Conservation (phyloP, 176 grass and related monocot genomes). For the Lolium multiflorum region DNA sequence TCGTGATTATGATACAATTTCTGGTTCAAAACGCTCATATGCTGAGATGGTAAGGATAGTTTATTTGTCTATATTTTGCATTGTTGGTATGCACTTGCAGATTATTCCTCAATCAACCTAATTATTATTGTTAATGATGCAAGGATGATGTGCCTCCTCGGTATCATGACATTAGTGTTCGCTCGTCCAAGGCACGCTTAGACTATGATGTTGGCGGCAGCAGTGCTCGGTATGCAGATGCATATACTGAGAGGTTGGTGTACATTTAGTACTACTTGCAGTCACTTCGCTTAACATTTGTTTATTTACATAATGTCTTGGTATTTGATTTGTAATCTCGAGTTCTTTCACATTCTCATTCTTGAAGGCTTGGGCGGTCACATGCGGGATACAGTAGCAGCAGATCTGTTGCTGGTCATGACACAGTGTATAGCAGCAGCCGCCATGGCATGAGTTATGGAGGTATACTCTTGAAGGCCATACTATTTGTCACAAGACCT, state of each 20-base stretch:
- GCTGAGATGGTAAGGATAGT: constrained; percentile 59
- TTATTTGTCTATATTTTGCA: constrained; percentile 8
- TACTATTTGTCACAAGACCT: constrained; percentile 30
- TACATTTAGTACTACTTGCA: constrained; percentile 38
- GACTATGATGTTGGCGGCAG: constrained; percentile 72
- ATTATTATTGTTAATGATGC: constrained; percentile 27
- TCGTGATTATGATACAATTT: constrained; percentile 71
- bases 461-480: constrained; percentile 56
- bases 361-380: constrained; percentile 68
- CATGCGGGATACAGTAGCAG: constrained; percentile 65
- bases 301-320: neutral
- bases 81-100: neutral
- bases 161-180: constrained; percentile 69
- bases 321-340: constrained; percentile 19
- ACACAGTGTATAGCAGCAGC: constrained; percentile 67
- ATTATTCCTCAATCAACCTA: constrained; percentile 30
- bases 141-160: constrained; percentile 73
- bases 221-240: constrained; percentile 65
- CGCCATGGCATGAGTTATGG: constrained; percentile 75
- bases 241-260: constrained; percentile 74
- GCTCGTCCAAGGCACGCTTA: constrained; percentile 64
- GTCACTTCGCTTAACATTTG: constrained; percentile 7
- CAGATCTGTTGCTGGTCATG: constrained; percentile 64
- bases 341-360: constrained; percentile 22
- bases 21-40: constrained; percentile 83